A percentile compares a stretch with the other conserved stretches of the same genome.
Evolutionary conservation across 768 basidiomycete species (phyloP).

Genomic region (Hygrocybe coccinea): DNA sequence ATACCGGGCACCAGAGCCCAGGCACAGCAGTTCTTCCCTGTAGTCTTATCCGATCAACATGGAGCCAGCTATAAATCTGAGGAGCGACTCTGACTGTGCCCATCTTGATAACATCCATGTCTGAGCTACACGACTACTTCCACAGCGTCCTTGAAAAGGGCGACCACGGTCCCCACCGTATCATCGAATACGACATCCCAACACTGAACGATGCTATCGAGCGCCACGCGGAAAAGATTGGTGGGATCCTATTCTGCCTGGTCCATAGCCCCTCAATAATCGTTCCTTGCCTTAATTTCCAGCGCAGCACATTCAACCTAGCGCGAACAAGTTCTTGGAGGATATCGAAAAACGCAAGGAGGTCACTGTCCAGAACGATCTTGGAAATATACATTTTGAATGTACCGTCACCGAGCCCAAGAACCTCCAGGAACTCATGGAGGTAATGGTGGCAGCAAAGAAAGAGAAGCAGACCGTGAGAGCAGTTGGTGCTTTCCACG

Average conservation of each 20-base stretch:
- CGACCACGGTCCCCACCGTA: no score
- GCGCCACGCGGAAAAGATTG: not conserved
- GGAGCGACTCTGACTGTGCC: no score
- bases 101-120: no score
- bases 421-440: not conserved
- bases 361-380: not conserved
- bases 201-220: not conserved
- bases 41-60: no score
- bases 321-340: not conserved
- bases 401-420: not conserved
- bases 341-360: not conserved
- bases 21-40: no score
- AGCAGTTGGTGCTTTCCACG: no score
- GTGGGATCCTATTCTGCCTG: not conserved
- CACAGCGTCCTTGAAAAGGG: conserved; percentile 1
- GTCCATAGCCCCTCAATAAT: not conserved
- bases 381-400: not conserved
- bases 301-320: not conserved
- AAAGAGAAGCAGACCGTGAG: not conserved
- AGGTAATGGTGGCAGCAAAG: conserved; percentile 1
- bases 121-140: not conserved
- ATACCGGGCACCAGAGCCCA: no score
- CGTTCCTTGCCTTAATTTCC: not conserved
- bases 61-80: no score
- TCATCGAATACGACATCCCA: not conserved